Evolutionary conservation across 1,139 yeast species (phyloP).

Genomic region (Taphrina betulina): DNA sequence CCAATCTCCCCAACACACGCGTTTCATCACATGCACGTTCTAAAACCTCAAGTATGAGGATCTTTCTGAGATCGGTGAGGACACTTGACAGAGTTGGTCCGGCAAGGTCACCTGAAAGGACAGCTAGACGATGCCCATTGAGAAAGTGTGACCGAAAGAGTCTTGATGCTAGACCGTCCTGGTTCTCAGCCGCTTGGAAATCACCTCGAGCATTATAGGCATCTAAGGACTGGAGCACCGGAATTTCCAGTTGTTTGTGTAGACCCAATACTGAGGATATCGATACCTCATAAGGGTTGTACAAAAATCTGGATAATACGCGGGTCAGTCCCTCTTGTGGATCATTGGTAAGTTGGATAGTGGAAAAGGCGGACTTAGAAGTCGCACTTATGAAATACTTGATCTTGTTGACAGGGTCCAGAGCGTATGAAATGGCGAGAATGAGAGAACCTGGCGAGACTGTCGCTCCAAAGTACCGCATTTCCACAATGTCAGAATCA

Average conservation of each 20-base stretch:
- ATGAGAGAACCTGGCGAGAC: neutral
- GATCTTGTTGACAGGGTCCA: slow-evolving; percentile 8
- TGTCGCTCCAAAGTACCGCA: slow-evolving; percentile 1
- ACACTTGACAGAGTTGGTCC: neutral
- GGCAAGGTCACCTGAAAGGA: neutral
- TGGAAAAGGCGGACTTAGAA: neutral
- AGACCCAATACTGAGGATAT: too few species aligned
- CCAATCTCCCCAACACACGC: neutral
- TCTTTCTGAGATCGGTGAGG: neutral
- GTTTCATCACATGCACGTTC: neutral
- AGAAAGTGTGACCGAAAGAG: neutral
- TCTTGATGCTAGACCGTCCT: too few species aligned
- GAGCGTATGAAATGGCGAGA: neutral
- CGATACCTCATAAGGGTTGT: slow-evolving; percentile 6
- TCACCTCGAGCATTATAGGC: neutral
- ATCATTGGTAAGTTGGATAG: neutral
- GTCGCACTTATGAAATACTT: slow-evolving; percentile 10
- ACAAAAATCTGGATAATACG: neutral
- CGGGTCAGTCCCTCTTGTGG: neutral
- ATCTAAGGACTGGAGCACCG: neutral
- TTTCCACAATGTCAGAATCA: neutral
- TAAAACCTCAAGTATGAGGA: neutral
- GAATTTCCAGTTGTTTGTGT: neutral
- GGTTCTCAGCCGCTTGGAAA: too few species aligned
- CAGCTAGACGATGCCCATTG: slow-evolving; percentile 1